These are phyloP conservation scores for Termitomyces sp. DNA, from an alignment of 768 basidiomycete genomes.

Conservation along the genomic window DNA sequence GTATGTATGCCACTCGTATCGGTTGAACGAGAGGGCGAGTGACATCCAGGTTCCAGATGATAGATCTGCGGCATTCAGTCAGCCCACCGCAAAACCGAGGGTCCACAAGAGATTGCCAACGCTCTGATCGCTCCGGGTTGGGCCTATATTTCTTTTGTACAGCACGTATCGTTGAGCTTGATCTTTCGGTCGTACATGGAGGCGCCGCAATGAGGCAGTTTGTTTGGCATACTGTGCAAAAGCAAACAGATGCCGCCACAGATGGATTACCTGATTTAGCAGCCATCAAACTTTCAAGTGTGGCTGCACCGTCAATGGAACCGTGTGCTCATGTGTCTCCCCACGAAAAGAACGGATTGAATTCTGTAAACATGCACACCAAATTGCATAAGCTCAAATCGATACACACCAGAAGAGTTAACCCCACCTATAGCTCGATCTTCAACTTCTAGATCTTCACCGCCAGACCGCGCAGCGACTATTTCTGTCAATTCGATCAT, in stretches of 20 bases:
- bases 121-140: background rate
- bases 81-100: background rate
- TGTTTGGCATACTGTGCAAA: background rate
- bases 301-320: background rate
- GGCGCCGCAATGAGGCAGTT: background rate
- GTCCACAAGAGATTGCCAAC: background rate
- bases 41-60: background rate
- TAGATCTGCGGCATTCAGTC: background rate
- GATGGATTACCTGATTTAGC: background rate
- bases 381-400: background rate
- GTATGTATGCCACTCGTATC: background rate
- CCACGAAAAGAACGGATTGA: background rate
- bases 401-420: background rate
- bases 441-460: background rate
- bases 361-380: background rate
- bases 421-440: background rate
- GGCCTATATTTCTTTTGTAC: background rate
- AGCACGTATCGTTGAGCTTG: background rate
- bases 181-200: background rate
- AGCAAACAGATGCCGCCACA: background rate
- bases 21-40: background rate
- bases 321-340: background rate
- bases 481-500: background rate
- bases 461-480: background rate
- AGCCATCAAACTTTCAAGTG: conserved; percentile 1